phyloP scores from a whole-genome alignment of 1,139 yeast species.

The Dujonia santamariae region DNA sequence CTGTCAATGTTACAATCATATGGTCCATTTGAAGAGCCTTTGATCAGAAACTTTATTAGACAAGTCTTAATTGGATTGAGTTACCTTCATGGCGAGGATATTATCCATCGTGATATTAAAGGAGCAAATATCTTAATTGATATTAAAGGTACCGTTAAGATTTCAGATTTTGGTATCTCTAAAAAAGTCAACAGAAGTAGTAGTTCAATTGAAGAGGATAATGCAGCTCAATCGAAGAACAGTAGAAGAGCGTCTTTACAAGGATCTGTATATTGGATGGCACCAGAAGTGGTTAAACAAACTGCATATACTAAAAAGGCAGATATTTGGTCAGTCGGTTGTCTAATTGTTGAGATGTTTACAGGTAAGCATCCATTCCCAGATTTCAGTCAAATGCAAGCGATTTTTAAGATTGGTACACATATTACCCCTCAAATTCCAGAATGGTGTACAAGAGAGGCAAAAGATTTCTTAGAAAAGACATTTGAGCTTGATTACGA shows the following conservation, averaged over 20 bases:
- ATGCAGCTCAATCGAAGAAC: slow-evolving; percentile 18
- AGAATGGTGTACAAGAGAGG: slow-evolving; percentile 68
- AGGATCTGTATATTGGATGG: slow-evolving; percentile 98
- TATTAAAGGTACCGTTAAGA: slow-evolving; percentile 86
- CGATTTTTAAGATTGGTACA: slow-evolving; percentile 88
- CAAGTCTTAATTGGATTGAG: slow-evolving; percentile 81
- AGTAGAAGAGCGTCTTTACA: slow-evolving; percentile 76
- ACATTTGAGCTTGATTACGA: slow-evolving; percentile 76
- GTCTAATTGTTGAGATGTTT: slow-evolving; percentile 88
- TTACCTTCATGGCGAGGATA: slow-evolving; percentile 77
- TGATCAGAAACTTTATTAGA: slow-evolving; percentile 76
- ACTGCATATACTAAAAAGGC: slow-evolving; percentile 86
- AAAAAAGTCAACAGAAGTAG: slow-evolving; percentile 50
- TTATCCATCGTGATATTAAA: slow-evolving; percentile 87
- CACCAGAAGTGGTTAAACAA: slow-evolving; percentile 94
- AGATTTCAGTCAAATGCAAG: slow-evolving; percentile 92
- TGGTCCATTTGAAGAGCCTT: slow-evolving; percentile 91
- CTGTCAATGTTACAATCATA: slow-evolving; percentile 80
- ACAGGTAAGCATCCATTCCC: slow-evolving; percentile 96
- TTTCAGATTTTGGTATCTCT: slow-evolving; percentile 92
- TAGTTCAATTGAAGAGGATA: slow-evolving; percentile 9
- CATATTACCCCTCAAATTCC: slow-evolving; percentile 77
- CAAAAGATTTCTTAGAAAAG: slow-evolving; percentile 59
- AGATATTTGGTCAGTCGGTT: slow-evolving; percentile 95
- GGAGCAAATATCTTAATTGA: slow-evolving; percentile 92